Percentiles rank a stretch among this genome's conserved stretches.
These are phyloP conservation scores for Eutypa lata DNA, from an alignment of 2,329 filamentous ascomycete species.

Conservation along the genomic window DNA sequence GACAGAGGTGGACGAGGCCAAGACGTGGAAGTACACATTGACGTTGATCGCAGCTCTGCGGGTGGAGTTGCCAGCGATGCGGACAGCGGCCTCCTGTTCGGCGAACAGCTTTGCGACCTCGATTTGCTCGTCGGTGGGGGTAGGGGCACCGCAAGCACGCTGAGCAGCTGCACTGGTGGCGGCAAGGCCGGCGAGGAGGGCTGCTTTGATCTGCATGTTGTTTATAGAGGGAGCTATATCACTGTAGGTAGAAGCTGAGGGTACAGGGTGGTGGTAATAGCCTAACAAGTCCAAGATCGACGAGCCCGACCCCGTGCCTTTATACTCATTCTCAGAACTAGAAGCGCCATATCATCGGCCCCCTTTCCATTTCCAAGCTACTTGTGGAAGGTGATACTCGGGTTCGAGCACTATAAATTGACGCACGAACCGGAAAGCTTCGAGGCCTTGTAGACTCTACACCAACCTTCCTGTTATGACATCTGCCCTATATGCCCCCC, in stretches of 20 bases:
- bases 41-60: conserved; percentile 27
- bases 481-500: neutral
- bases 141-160: conserved; percentile 22
- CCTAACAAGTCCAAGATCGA: neutral
- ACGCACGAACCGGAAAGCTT: neutral
- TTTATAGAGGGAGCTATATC: neutral
- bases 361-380: neutral
- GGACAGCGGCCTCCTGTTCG: conserved; percentile 18
- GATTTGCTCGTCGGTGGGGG: conserved; percentile 23
- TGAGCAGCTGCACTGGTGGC: conserved; percentile 4
- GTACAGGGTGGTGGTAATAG: neutral
- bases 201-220: conserved; percentile 8
- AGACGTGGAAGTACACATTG: conserved; percentile 38
- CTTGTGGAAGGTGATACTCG: neutral
- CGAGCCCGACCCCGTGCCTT: neutral
- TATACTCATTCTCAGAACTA: neutral
- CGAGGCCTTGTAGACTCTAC: neutral
- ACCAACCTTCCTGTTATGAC: conserved; percentile 1
- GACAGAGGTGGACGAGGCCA: conserved; percentile 26
- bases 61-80: conserved; percentile 17
- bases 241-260: neutral
- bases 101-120: conserved; percentile 21
- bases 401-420: neutral
- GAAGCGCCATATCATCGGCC: neutral
- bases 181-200: conserved; percentile 7